phyloP scores from a whole-genome alignment of 108 stramenopile species.

The Nitzschia sp. region DNA sequence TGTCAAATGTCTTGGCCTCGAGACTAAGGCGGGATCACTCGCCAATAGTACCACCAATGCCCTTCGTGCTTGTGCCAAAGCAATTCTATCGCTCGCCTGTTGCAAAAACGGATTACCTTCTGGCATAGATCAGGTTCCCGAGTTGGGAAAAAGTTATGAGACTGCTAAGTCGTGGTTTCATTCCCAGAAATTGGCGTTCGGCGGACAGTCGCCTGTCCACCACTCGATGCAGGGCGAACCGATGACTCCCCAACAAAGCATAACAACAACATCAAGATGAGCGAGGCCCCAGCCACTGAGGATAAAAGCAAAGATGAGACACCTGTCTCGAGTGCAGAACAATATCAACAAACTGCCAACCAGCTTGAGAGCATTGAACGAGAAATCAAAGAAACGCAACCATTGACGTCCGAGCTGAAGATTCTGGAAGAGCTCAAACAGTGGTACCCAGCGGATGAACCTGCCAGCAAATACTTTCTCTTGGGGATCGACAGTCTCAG shows the following conservation, averaged over 20 bases:
- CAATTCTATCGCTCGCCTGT: conserved; percentile 8
- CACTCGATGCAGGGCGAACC: too few species aligned
- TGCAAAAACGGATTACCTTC: conserved; percentile 15
- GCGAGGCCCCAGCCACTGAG: background rate
- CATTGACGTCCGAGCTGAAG: conserved; percentile 55
- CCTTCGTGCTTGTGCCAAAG: conserved; percentile 8
- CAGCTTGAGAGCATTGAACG: conserved; percentile 67
- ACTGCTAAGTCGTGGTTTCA: conserved; percentile 7
- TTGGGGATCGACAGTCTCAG: conserved; percentile 42
- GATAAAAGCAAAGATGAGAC: background rate
- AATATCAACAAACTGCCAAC: conserved; percentile 49
- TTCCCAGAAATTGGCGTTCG: too few species aligned
- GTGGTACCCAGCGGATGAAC: conserved; percentile 24
- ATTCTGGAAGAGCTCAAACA: conserved; percentile 42
- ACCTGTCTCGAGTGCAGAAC: conserved; percentile 9
- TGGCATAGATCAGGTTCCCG: background rate
- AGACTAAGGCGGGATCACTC: background rate
- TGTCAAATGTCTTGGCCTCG: conserved; percentile 8
- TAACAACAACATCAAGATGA: background rate
- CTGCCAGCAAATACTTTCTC: conserved; percentile 40
- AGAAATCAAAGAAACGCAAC: conserved; percentile 64
- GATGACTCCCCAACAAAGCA: too few species aligned
- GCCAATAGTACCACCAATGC: background rate
- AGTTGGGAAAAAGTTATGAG: background rate
- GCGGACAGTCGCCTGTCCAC: too few species aligned